Evolutionary conservation across 768 basidiomycete species (phyloP).

Genomic region (Termitomyces heimii): DNA sequence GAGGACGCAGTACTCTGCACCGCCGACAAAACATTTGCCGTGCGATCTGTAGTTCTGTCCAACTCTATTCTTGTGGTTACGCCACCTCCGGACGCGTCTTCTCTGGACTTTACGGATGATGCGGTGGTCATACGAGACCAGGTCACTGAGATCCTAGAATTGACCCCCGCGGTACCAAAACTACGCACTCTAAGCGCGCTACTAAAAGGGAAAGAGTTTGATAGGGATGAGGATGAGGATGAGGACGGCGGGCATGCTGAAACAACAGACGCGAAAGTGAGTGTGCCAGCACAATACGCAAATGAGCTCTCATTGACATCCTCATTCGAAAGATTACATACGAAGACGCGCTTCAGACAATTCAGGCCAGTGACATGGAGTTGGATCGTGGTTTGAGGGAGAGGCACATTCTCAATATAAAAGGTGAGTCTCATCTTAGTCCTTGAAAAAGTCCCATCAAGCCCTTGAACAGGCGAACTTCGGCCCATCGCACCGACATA

Average conservation of each 20-base stretch:
- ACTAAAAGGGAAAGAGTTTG: conserved; percentile 63
- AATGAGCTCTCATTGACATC: neutral
- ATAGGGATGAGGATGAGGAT: conserved; percentile 59
- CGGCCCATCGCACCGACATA: conserved; percentile 65
- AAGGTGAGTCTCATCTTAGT: conserved; percentile 38
- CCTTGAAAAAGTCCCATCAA: neutral
- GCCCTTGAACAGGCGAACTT: conserved; percentile 46
- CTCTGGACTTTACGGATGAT: conserved; percentile 26
- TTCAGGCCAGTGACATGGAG: conserved; percentile 84
- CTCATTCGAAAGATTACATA: conserved; percentile 36
- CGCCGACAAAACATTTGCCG: conserved; percentile 64
- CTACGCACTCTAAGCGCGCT: conserved; percentile 58
- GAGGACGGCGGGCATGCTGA: conserved; percentile 23
- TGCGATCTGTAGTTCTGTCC: conserved; percentile 85
- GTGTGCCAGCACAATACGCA: neutral
- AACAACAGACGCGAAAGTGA: conserved; percentile 6
- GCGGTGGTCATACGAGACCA: conserved; percentile 71
- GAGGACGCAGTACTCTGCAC: conserved; percentile 95
- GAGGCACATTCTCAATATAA: conserved; percentile 66
- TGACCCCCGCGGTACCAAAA: conserved; percentile 71
- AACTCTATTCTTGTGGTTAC: conserved; percentile 81
- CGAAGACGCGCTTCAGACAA: conserved; percentile 50
- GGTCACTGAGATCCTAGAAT: conserved; percentile 79
- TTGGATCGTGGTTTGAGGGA: conserved; percentile 57
- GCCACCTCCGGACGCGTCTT: conserved; percentile 30